These are phyloP conservation scores for Boletus pseudopeckii DNA, from an alignment of 768 basidiomycete genomes.

Conservation along the genomic window DNA sequence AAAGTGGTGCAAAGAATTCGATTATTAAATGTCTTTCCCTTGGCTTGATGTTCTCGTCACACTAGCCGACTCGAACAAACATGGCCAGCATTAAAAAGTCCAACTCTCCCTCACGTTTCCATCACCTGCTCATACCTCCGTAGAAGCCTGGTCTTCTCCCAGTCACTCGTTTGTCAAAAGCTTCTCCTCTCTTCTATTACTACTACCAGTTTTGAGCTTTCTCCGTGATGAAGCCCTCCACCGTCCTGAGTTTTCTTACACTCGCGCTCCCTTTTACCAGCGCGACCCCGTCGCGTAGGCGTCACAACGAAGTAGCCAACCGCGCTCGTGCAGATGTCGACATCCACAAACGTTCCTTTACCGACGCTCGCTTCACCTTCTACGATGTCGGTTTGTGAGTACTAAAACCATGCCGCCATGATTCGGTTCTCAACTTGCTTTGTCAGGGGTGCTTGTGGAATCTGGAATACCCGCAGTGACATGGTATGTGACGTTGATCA, in stretches of 20 bases:
- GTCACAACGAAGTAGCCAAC: slow-evolving; percentile 45
- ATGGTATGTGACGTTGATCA: slow-evolving; percentile 2
- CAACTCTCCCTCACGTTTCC: not conserved
- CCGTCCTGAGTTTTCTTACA: slow-evolving; percentile 35
- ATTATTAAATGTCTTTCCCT: too few species aligned
- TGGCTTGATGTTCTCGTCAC: slow-evolving; percentile 5
- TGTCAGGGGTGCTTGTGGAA: slow-evolving; percentile 55
- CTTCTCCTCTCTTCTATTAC: not conserved
- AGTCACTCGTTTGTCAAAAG: slow-evolving; percentile 23
- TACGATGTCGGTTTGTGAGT: slow-evolving; percentile 52
- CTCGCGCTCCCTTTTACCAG: slow-evolving; percentile 33
- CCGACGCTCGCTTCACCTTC: slow-evolving; percentile 45
- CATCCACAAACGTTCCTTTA: slow-evolving; percentile 34
- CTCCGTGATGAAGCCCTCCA: slow-evolving; percentile 23
- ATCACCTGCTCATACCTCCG: slow-evolving; percentile 1
- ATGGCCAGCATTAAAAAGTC: not conserved
- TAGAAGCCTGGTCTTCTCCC: slow-evolving; percentile 11
- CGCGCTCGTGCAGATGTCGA: slow-evolving; percentile 39
- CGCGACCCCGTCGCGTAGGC: slow-evolving; percentile 27
- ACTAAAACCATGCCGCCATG: not conserved
- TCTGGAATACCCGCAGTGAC: slow-evolving; percentile 34
- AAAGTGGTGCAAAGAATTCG: not conserved
- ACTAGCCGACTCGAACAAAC: slow-evolving; percentile 24
- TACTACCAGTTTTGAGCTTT: not conserved
- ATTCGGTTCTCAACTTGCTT: not conserved